Base-by-base conservation (phyloP, 2,329 filamentous ascomycete species). In the Leptoxyphium fumago region DNA sequence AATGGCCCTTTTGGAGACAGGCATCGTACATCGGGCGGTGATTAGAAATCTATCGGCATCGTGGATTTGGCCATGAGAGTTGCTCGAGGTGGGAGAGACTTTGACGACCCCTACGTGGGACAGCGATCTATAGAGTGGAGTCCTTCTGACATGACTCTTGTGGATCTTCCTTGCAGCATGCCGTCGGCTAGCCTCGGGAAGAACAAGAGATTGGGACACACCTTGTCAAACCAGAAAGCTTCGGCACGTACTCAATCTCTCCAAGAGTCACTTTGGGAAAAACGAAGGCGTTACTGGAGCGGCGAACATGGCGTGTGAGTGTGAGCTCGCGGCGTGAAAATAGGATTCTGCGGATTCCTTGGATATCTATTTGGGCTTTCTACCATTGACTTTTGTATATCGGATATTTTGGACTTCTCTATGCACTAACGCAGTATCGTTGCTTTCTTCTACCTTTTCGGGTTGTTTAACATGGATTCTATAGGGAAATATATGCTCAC, bases 1-100 rank as follows among this genome's bases (percentile, higher is more conserved):
- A 45, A 44, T 15, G 60, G 60, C 44, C 61, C 61, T 17, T 64
- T 64, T 43, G 47, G 48, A 10, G 58, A 62, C 46, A 50, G 44
- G 13, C 47, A 61, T 42, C 52, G 50, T 10, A 47, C 50, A 8
- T 36, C 32, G 11, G 32, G 32, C 32, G 32, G 32, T 36, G 32
- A 36, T 36, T 36, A 36, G 32, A 36, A 36, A 36, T 36, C 32
- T 36, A 36, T 4, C 32, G 32, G 32, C 32, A 36, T 36, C 9
- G 32, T 36, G 11, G 32, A 36, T 36, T 36, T 36, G 32, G 32
- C 32, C 32, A 36, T 36, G 32, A 36, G 32, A 15, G 32, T 36
- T 36, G 32, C 32, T 9, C 11, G 15, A 36, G 32, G 32, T 13
- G 32, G 32, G 4, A 36, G 32, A 36, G 32, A 36, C 9, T 13